Evolutionary conservation across 2,329 filamentous ascomycete species (phyloP).

Genomic region (Aspergillus terreus): DNA sequence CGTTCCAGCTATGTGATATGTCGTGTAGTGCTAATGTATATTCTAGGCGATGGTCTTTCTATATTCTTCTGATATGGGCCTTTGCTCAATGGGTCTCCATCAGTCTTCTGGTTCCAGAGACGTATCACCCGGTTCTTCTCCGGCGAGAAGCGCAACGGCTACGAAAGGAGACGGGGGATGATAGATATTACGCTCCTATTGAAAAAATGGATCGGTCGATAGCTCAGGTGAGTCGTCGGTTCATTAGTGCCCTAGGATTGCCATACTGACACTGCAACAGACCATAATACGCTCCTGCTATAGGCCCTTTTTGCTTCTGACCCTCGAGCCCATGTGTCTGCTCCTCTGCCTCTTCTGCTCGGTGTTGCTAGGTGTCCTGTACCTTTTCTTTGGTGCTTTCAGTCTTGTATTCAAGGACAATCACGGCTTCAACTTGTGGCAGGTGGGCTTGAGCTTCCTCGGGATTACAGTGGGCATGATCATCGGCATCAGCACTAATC

Average conservation of each 20-base stretch:
- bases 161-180: constrained; percentile 68
- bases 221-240: constrained; percentile 55
- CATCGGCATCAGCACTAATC: constrained; percentile 32
- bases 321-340: constrained; percentile 77
- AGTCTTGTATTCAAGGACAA: constrained; percentile 68
- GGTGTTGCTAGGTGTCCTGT: constrained; percentile 74
- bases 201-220: constrained; percentile 53
- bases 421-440: constrained; percentile 72
- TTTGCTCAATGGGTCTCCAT: constrained; percentile 59
- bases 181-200: constrained; percentile 67
- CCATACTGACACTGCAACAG: no score
- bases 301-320: constrained; percentile 69
- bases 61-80: constrained; percentile 75
- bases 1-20: no score
- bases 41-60: constrained; percentile 66
- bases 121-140: constrained; percentile 57
- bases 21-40: no score
- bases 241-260: no score
- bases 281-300: constrained; percentile 44
- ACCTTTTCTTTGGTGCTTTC: constrained; percentile 85
- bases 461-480: constrained; percentile 40
- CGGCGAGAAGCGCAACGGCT: constrained; percentile 59
- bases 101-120: constrained; percentile 73
- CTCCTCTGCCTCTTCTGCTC: constrained; percentile 74
- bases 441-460: constrained; percentile 70